Percentiles rank a stretch among this genome's conserved stretches.
Conservation (phyloP, 2,329 filamentous ascomycete species). For the Tolypocladium capitatum region DNA sequence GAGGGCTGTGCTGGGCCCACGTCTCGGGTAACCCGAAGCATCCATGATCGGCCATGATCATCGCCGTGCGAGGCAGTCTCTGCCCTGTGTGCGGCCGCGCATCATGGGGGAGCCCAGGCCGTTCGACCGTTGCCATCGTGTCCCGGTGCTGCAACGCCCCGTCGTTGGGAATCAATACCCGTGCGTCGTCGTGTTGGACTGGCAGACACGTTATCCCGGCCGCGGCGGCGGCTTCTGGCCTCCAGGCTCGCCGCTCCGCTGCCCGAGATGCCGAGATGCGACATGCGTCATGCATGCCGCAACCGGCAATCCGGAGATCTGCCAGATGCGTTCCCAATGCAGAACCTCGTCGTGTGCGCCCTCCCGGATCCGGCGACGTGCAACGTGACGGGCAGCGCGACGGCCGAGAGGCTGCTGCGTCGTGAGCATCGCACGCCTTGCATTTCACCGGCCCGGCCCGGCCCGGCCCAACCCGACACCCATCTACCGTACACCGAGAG, state of each 20-base stretch:
- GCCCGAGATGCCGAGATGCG: not conserved
- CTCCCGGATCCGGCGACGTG: not conserved
- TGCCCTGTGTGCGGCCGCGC: not conserved
- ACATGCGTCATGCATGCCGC: not conserved
- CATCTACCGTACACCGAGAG: not conserved
- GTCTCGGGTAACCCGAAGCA: no score
- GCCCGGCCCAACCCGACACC: not conserved
- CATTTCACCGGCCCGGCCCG: not conserved
- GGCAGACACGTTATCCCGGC: no score
- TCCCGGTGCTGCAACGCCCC: not conserved
- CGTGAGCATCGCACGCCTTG: not conserved
- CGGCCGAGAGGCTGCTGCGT: not conserved
- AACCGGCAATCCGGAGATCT: not conserved
- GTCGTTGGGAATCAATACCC: not conserved
- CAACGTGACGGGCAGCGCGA: not conserved
- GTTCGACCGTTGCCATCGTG: no score
- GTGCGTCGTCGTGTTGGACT: no score
- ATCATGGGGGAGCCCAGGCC: no score
- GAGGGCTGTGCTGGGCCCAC: no score
- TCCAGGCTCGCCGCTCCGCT: not conserved
- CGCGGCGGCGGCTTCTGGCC: not conserved
- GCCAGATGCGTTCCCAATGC: not conserved
- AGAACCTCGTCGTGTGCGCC: not conserved
- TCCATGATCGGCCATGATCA: no score
- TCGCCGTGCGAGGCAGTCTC: no score